Conservation (phyloP, 2,329 filamentous ascomycete species). For the Parascedosporium putredinis region DNA sequence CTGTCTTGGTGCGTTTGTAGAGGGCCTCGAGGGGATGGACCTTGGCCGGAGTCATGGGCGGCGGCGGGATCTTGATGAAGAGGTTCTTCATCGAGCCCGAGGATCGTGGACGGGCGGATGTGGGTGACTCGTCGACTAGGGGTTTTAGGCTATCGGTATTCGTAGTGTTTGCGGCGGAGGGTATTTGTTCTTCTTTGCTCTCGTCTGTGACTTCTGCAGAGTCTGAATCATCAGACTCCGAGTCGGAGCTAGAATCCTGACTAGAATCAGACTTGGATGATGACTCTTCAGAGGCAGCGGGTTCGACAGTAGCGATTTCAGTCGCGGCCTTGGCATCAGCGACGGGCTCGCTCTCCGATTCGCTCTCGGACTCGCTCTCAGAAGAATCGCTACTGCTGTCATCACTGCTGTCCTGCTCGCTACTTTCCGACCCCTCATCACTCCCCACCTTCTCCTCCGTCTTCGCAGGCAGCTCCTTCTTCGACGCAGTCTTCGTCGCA, state of each 20-base stretch:
- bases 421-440: slow-evolving; percentile 17
- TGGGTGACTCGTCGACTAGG: slow-evolving; percentile 5
- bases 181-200: slow-evolving; percentile 17
- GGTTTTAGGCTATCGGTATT: slow-evolving; percentile 1
- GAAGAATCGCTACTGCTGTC: background rate
- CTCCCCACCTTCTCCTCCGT: background rate
- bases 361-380: background rate
- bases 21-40: slow-evolving; percentile 85
- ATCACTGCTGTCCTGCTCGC: slow-evolving; percentile 29
- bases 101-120: slow-evolving; percentile 33
- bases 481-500: background rate
- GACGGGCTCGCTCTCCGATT: no score
- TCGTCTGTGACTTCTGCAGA: no score
- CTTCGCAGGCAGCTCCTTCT: background rate
- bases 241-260: slow-evolving; percentile 18
- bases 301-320: background rate
- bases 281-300: slow-evolving; percentile 11
- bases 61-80: slow-evolving; percentile 43
- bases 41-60: slow-evolving; percentile 33
- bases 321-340: no score
- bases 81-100: slow-evolving; percentile 39
- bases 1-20: slow-evolving; percentile 62
- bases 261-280: slow-evolving; percentile 20
- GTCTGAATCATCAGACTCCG: slow-evolving; percentile 12
- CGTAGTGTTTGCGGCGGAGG: background rate